Evolutionary conservation across 768 basidiomycete genomes (phyloP).

Genomic region (Trichaptum fuscoviolaceum): DNA sequence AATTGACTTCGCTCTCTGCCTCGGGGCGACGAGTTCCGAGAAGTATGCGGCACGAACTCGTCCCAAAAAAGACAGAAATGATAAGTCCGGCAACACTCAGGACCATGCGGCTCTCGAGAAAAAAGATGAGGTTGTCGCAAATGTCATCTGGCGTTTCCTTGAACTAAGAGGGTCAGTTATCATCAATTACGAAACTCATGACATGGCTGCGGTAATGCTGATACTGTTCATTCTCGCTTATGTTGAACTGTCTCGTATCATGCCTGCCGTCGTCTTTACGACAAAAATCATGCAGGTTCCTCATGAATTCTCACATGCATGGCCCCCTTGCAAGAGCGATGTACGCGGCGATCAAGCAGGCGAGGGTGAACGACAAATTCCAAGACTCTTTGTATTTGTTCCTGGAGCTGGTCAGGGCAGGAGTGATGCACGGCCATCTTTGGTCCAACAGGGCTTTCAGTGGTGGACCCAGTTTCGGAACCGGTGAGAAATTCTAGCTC

Average conservation of each 20-base stretch:
- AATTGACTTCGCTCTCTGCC: conserved; percentile 91
- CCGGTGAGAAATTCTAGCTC: conserved; percentile 47
- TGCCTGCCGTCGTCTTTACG: conserved; percentile 11
- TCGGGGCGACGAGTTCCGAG: conserved; percentile 84
- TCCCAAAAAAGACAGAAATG: conserved; percentile 34
- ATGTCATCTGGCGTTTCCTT: conserved; percentile 97
- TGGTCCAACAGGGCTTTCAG: conserved; percentile 88
- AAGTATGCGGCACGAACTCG: conserved; percentile 80
- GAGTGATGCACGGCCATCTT: conserved; percentile 90
- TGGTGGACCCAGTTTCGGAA: conserved; percentile 93
- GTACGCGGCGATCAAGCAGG: conserved; percentile 70
- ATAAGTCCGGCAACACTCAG: conserved; percentile 26
- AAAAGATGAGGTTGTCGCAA: conserved; percentile 97
- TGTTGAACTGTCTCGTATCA: conserved; percentile 10
- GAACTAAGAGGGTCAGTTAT: conserved; percentile 84
- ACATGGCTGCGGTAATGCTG: conserved; percentile 6
- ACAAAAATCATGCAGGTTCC: conserved; percentile 52
- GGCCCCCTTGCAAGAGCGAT: conserved; percentile 89
- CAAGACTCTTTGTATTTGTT: conserved; percentile 95
- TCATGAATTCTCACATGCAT: conserved; percentile 83
- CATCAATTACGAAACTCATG: conserved; percentile 4
- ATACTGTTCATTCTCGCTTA: conserved; percentile 10
- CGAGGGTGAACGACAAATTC: conserved; percentile 94
- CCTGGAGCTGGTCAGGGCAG: conserved; percentile 92
- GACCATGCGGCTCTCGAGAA: conserved; percentile 64